Conservation (phyloP, 2,329 filamentous ascomycete genomes). For the Colletotrichum siamense region DNA sequence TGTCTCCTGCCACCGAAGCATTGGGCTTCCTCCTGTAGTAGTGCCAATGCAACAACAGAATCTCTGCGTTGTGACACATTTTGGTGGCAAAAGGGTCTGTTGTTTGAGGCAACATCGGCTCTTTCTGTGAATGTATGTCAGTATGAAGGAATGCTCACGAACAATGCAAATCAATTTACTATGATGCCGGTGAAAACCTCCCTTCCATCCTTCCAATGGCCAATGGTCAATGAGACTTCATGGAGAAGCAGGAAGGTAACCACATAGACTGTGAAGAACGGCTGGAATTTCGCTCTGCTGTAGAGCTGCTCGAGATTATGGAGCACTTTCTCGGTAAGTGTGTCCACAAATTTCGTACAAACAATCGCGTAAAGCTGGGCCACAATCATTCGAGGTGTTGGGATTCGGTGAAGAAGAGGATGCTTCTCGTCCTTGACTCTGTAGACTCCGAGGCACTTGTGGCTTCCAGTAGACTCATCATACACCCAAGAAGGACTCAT, state of each 20-base stretch:
- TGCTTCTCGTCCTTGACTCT: constrained; percentile 38
- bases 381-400: constrained; percentile 48
- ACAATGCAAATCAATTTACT: background rate
- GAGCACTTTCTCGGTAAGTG: constrained; percentile 38
- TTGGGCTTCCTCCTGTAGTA: constrained; percentile 39
- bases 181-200: background rate
- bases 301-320: constrained; percentile 35
- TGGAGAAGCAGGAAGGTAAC: constrained; percentile 48
- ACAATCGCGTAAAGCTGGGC: constrained; percentile 52
- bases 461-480: constrained; percentile 45
- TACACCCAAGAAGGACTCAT: constrained; percentile 42
- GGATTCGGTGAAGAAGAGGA: constrained; percentile 42
- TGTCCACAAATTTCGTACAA: constrained; percentile 38
- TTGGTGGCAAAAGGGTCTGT: background rate
- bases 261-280: constrained; percentile 41
- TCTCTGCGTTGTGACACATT: constrained; percentile 50
- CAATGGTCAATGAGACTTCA: background rate
- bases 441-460: constrained; percentile 30
- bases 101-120: background rate
- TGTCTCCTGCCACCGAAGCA: background rate
- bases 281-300: constrained; percentile 24
- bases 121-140: background rate
- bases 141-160: too few relatives aligned
- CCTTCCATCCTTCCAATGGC: background rate
- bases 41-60: constrained; percentile 55